Evolutionary conservation across 768 basidiomycete genomes (phyloP).

Genomic region (Piloderma croceum): DNA sequence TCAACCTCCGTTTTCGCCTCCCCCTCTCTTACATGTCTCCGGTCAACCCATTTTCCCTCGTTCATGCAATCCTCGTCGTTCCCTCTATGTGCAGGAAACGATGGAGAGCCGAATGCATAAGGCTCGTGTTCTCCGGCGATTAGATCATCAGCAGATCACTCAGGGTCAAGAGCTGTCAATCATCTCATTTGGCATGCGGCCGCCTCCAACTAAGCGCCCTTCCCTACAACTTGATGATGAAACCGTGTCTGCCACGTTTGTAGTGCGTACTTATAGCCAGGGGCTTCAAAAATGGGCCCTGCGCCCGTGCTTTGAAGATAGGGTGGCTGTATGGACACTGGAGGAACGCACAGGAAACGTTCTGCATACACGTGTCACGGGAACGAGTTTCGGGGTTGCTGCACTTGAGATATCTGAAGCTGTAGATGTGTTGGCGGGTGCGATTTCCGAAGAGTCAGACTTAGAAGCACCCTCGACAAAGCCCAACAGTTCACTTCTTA

Average conservation of each 20-base stretch:
- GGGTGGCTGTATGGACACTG: conserved; percentile 50
- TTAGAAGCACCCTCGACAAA: conserved; percentile 10
- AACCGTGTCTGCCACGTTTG: conserved; percentile 24
- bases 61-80: conserved; percentile 41
- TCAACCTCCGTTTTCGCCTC: conserved; percentile 31
- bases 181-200: conserved; percentile 35
- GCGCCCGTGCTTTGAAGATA: conserved; percentile 74
- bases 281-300: conserved; percentile 65
- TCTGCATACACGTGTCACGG: conserved; percentile 35
- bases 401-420: conserved; percentile 66
- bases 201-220: conserved; percentile 18
- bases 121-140: conserved; percentile 41
- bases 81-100: conserved; percentile 33
- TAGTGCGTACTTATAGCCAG: conserved; percentile 30
- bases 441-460: conserved; percentile 30
- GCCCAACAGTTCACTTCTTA: conserved; percentile 8
- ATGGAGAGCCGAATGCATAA: conserved; percentile 46
- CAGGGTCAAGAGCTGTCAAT: conserved; percentile 40
- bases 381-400: conserved; percentile 54
- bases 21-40: conserved; percentile 44
- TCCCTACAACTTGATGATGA: conserved; percentile 30
- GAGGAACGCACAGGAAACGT: conserved; percentile 32
- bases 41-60: conserved; percentile 44
- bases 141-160: conserved; percentile 34
- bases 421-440: conserved; percentile 53